Evolutionary conservation across 2,329 filamentous ascomycete species (phyloP).

Genomic region (Cadophora luteo-olivacea): DNA sequence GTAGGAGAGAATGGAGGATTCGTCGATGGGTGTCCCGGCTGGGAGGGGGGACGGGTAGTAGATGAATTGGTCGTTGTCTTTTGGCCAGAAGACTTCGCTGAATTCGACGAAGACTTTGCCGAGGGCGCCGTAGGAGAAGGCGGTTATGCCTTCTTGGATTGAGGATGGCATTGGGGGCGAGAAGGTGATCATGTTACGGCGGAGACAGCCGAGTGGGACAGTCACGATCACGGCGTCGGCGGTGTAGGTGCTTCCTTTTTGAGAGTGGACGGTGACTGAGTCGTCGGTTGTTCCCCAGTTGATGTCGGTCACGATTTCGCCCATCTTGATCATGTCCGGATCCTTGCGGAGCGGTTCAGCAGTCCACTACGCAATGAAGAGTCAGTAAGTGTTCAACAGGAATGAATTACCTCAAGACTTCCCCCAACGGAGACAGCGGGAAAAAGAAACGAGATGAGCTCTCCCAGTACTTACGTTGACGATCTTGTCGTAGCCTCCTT

Average conservation of each 20-base stretch:
- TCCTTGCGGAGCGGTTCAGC: constrained; percentile 46
- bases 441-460: no score
- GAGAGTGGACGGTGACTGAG: constrained; percentile 40
- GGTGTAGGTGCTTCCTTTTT: constrained; percentile 37
- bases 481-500: constrained; percentile 52
- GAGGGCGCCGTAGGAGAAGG: constrained; percentile 50
- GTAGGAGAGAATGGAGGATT: constrained; percentile 49
- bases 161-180: constrained; percentile 47
- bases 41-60: constrained; percentile 49
- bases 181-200: constrained; percentile 49
- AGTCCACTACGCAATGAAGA: constrained; percentile 41
- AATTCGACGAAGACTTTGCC: constrained; percentile 54
- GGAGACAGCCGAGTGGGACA: constrained; percentile 49
- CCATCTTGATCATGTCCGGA: constrained; percentile 47
- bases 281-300: constrained; percentile 46
- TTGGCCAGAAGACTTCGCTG: constrained; percentile 51
- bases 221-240: constrained; percentile 50
- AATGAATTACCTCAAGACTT: no score
- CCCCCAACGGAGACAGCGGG: no score
- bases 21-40: constrained; percentile 43
- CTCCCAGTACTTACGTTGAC: constrained; percentile 38
- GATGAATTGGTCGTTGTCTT: constrained; percentile 53
- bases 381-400: no score
- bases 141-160: constrained; percentile 47
- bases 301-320: constrained; percentile 48